Evolutionary conservation across 106 monocot genomes (phyloP), one percentile per base, ranked within the genome.

Genomic region (Allium cepa): DNA sequence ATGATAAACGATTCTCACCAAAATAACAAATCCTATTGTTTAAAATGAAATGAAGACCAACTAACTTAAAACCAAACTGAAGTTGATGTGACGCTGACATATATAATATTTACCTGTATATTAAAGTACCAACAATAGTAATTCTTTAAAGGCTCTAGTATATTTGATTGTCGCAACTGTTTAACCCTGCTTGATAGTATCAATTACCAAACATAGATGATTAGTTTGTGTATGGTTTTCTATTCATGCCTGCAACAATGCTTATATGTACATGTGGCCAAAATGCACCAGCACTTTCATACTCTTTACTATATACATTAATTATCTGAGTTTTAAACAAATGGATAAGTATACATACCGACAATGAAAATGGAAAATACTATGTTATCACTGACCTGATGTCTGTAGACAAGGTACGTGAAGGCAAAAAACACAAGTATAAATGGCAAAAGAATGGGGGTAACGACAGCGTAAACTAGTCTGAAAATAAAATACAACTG

Each of bases 201-300:
- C n/a, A n/a, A n/a, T n/a, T n/a, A n/a, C n/a, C n/a, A n/a, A n/a
- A n/a, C n/a, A n/a, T n/a, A n/a, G n/a, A n/a, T n/a, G n/a, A n/a
- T n/a, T n/a, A n/a, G n/a, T n/a, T n/a, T n/a, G n/a, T n/a, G n/a
- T n/a, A n/a, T n/a, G n/a, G n/a, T n/a, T n/a, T n/a, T n/a, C n/a
- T n/a, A n/a, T n/a, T n/a, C 63, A 96, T 70, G 78, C 88, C 82
- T 51, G 68, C 71, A 17, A 96, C 79, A 67, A 96, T 96, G 47
- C 86, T 88, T 47, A 62, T 71, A 50, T 96, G 88, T 47, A 96
- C 82, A 75, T 86, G 88, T 26, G 96, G 96, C 96, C 96, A 96
- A 66, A 96, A 96, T 73, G 96, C 92, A 64, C 79, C 96, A 49
- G 86, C 88, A 68, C 96, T 96, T 75, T 96, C 96, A 66, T 96